These are phyloP conservation scores for Boletellus ananiceps DNA, from an alignment of 768 basidiomycete species.

Conservation along the genomic window DNA sequence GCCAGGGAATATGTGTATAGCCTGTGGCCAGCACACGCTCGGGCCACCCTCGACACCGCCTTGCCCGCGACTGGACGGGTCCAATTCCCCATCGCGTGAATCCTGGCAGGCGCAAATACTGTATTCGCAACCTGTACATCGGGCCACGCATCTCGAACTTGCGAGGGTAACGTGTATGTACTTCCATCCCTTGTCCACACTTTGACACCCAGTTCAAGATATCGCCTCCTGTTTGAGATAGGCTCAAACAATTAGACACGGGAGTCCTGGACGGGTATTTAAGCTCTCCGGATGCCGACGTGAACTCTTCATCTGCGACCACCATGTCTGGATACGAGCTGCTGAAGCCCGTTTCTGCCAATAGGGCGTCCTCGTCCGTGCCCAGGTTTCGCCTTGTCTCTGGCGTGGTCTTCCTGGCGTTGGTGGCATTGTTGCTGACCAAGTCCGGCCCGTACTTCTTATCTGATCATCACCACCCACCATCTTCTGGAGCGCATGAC, in stretches of 20 bases:
- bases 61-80: too few species aligned
- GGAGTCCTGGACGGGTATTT: neutral
- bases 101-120: too few species aligned
- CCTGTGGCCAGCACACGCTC: too few species aligned
- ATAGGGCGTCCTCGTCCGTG: slow-evolving; percentile 2
- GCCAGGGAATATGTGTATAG: too few species aligned
- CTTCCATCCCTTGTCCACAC: neutral
- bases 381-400: slow-evolving; percentile 13
- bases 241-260: neutral
- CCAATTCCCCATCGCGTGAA: too few species aligned
- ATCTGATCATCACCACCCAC: neutral
- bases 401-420: slow-evolving; percentile 10
- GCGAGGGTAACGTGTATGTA: neutral
- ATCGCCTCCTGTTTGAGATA: neutral
- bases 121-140: neutral
- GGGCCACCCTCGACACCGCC: too few species aligned
- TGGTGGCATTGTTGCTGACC: slow-evolving; percentile 11
- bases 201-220: neutral
- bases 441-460: slow-evolving; percentile 2
- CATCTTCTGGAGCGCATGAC: neutral
- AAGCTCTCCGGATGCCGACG: neutral
- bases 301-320: neutral
- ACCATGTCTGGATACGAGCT: slow-evolving; percentile 21
- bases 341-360: slow-evolving; percentile 7
- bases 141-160: neutral